Conservation (phyloP, 2,329 filamentous ascomycete genomes). For the Dryadomyces quercus-mongolicae region DNA sequence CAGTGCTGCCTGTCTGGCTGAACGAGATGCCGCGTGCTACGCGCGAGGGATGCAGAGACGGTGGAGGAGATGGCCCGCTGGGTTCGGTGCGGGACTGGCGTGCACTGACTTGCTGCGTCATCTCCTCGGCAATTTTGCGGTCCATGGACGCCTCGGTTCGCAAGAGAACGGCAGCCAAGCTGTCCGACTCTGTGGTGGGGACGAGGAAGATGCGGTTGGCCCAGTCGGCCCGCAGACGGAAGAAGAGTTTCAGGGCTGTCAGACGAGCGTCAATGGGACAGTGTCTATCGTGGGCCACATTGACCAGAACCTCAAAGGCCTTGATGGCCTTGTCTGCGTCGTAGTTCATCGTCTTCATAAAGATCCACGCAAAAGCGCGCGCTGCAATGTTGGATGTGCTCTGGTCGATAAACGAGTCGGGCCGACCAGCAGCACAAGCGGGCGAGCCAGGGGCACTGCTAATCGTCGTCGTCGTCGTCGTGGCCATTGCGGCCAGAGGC, state of each 20-base stretch:
- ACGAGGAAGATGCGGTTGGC: constrained; percentile 64
- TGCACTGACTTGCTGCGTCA: constrained; percentile 25
- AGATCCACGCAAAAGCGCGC: constrained; percentile 61
- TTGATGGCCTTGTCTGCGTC: constrained; percentile 52
- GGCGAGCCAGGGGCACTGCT: constrained; percentile 9
- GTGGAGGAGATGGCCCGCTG: constrained; percentile 23
- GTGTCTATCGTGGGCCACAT: constrained; percentile 45
- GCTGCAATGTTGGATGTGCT: constrained; percentile 61
- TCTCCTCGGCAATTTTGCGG: constrained; percentile 39
- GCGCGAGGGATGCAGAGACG: constrained; percentile 17
- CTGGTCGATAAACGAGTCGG: constrained; percentile 19
- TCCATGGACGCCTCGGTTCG: constrained; percentile 45
- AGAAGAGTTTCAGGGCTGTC: constrained; percentile 65
- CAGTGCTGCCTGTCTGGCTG: constrained; percentile 23
- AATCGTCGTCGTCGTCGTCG: not conserved
- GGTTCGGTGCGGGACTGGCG: constrained; percentile 33
- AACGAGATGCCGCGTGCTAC: constrained; percentile 35
- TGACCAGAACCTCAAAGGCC: constrained; percentile 51
- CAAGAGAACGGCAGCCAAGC: constrained; percentile 59
- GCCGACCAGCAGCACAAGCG: constrained; percentile 18
- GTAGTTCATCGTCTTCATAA: constrained; percentile 58
- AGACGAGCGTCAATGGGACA: constrained; percentile 59
- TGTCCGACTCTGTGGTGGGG: constrained; percentile 57
- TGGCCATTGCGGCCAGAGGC: constrained; percentile 13
- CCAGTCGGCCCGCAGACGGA: constrained; percentile 73